phyloP scores from a whole-genome alignment of 495 filamentous ascomycete species.

The Hapsidospora chrysogenum region DNA sequence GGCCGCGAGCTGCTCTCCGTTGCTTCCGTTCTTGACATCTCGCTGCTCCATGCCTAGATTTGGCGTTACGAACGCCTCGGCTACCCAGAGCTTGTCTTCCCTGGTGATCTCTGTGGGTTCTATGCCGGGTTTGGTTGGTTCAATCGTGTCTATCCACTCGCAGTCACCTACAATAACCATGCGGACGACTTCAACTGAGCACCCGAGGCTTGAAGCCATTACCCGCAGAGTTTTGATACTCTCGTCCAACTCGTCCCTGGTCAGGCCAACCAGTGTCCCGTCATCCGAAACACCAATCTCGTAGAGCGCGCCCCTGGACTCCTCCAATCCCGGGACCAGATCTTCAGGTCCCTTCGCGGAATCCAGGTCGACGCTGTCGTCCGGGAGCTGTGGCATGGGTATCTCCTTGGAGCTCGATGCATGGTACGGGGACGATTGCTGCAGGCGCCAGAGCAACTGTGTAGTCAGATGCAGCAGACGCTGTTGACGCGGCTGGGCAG shows the following conservation, averaged over 20 bases:
- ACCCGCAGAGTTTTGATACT: conserved; percentile 65
- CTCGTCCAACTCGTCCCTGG: conserved; percentile 79
- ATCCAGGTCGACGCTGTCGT: conserved; percentile 34
- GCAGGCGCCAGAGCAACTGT: conserved; percentile 84
- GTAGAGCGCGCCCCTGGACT: conserved; percentile 83
- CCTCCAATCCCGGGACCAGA: conserved; percentile 68
- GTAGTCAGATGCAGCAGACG: conserved; percentile 83
- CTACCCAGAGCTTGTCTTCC: conserved; percentile 61
- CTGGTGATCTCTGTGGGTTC: conserved; percentile 7
- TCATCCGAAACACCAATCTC: conserved; percentile 95
- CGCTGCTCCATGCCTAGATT: conserved; percentile 10
- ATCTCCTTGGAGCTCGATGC: conserved; percentile 49
- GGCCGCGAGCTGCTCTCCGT: background rate
- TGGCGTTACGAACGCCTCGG: conserved; percentile 48
- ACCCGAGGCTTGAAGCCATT: conserved; percentile 87
- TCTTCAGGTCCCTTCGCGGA: conserved; percentile 41
- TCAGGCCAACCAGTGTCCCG: conserved; percentile 79
- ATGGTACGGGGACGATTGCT: conserved; percentile 88
- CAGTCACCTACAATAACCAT: conserved; percentile 77
- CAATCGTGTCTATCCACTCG: conserved; percentile 45
- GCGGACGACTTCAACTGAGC: conserved; percentile 66
- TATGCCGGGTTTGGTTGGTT: conserved; percentile 3
- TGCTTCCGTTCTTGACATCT: background rate
- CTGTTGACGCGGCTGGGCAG: conserved; percentile 52
- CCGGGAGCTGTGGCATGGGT: conserved; percentile 56